phyloP scores from a whole-genome alignment of 768 basidiomycete species.

The Amanita phalloides region DNA sequence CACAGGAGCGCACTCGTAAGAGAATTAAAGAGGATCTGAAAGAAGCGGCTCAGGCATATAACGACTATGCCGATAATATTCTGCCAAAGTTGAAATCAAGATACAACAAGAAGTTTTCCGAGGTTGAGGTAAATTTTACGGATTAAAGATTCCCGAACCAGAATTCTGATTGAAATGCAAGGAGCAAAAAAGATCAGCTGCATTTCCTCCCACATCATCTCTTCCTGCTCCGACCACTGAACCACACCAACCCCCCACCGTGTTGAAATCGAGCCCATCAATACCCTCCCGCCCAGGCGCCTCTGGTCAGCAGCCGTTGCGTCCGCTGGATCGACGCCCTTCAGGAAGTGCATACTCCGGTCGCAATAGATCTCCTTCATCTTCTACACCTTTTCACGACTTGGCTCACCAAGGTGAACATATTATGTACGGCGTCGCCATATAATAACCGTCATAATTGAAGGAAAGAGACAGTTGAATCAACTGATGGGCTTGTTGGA shows the following conservation, averaged over 20 bases:
- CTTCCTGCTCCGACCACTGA: conserved; percentile 20
- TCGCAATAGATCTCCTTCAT: conserved; percentile 71
- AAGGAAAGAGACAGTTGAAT: conserved; percentile 80
- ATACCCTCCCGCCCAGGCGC: conserved; percentile 42
- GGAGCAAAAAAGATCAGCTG: conserved; percentile 54
- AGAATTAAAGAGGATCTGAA: conserved; percentile 89
- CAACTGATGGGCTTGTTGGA: conserved; percentile 81
- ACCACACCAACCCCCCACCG: conserved; percentile 19
- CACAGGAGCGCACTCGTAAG: conserved; percentile 85
- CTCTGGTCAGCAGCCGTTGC: conserved; percentile 62
- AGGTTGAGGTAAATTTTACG: conserved; percentile 57
- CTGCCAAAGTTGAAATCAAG: conserved; percentile 71
- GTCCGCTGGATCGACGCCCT: conserved; percentile 66
- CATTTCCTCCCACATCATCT: conserved; percentile 21
- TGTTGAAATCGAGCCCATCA: conserved; percentile 34
- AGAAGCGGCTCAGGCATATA: conserved; percentile 63
- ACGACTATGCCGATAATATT: conserved; percentile 70
- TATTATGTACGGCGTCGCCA: conserved; percentile 1
- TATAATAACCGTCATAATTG: neutral
- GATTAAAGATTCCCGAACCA: neutral
- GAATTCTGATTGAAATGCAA: conserved; percentile 14
- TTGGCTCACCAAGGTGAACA: conserved; percentile 69
- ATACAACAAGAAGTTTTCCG: conserved; percentile 79
- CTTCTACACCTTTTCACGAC: conserved; percentile 77
- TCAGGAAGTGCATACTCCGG: conserved; percentile 42